phyloP scores from a whole-genome alignment of 2,329 filamentous ascomycete genomes.

The Fusarium keratoplasticum region DNA sequence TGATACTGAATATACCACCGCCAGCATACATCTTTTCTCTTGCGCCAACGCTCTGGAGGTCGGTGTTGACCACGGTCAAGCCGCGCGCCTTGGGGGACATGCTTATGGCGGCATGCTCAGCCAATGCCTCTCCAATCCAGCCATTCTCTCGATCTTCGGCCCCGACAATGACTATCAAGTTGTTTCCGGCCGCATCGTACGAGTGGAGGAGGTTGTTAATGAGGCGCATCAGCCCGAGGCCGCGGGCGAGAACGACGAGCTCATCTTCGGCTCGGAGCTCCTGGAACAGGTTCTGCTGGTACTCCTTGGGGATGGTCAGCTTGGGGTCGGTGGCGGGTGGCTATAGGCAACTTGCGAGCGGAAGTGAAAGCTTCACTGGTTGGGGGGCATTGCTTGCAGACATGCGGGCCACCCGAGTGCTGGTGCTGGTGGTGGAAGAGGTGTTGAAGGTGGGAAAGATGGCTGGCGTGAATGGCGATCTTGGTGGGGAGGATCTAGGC shows the following conservation, averaged over 20 bases:
- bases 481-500: slow-evolving; percentile 23
- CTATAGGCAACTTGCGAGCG: slow-evolving; percentile 53
- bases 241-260: slow-evolving; percentile 89
- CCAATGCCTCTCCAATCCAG: slow-evolving; percentile 96
- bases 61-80: slow-evolving; percentile 92
- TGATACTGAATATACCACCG: slow-evolving; percentile 95
- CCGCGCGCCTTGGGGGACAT: slow-evolving; percentile 84
- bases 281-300: slow-evolving; percentile 95
- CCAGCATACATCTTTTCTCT: slow-evolving; percentile 91
- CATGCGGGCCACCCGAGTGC: slow-evolving; percentile 54
- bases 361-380: slow-evolving; percentile 85
- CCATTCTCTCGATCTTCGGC: slow-evolving; percentile 94
- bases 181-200: slow-evolving; percentile 95
- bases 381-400: slow-evolving; percentile 67
- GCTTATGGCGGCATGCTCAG: slow-evolving; percentile 94
- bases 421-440: slow-evolving; percentile 20
- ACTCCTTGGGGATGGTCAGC: slow-evolving; percentile 68
- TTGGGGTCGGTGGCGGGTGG: not conserved
- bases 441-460: slow-evolving; percentile 24
- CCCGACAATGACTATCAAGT: slow-evolving; percentile 87
- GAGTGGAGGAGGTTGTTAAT: slow-evolving; percentile 97
- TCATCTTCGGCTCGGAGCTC: slow-evolving; percentile 92
- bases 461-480: slow-evolving; percentile 32
- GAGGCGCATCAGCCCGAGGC: slow-evolving; percentile 90
- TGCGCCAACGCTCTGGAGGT: slow-evolving; percentile 86